Evolutionary conservation across 2,329 filamentous ascomycete species (phyloP), one percentile per base, ranked within the genome.

Genomic region (Claviceps citrina): DNA sequence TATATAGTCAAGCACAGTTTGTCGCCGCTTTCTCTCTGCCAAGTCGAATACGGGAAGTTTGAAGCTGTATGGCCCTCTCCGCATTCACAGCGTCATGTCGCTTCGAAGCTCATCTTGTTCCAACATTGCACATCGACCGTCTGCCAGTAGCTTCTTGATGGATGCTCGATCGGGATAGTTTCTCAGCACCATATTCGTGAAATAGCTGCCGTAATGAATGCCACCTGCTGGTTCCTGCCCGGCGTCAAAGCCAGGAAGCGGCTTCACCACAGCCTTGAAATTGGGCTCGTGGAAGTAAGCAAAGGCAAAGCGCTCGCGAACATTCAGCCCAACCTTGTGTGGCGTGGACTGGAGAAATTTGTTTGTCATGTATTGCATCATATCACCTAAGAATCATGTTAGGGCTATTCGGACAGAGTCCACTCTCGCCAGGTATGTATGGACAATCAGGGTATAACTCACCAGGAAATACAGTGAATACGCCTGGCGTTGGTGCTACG

Each of bases 211-310:
- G 46, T 69, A 70, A 47, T 68, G 64, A 6, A 69, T 62, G 3
- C 64, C 61, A n/a, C 62, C 56, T 5, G 43, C 36, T 2, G 51
- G 51, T 18, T 49, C 46, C 38, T 56, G 52, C 3, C 55, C 51
- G 6, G 38, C 53, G 7, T 60, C 49, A 42, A 60, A 64, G 3
- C 59, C 60, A 0, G 55, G 53, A 7, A 70, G 51, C 1, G 66
- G 65, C 47, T 59, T 60, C 12, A 66, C 43, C 8, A 67, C 58
- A 1, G 64, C 55, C 16, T 62, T 57, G 47, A 70, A 70, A 49
- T 60, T 67, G 18, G 66, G 66, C 51, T 70, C 66, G 43, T 69
- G 66, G 49, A 70, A 70, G 47, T 70, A 69, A 5, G 66, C 66
- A 46, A 68, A 67, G 0, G 65, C 33, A 8, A 35, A 68, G 4